Evolutionary conservation across 306 rosid genomes (phyloP), one percentile per base, ranked within the genome.

Genomic region (Inga oerstediana): DNA sequence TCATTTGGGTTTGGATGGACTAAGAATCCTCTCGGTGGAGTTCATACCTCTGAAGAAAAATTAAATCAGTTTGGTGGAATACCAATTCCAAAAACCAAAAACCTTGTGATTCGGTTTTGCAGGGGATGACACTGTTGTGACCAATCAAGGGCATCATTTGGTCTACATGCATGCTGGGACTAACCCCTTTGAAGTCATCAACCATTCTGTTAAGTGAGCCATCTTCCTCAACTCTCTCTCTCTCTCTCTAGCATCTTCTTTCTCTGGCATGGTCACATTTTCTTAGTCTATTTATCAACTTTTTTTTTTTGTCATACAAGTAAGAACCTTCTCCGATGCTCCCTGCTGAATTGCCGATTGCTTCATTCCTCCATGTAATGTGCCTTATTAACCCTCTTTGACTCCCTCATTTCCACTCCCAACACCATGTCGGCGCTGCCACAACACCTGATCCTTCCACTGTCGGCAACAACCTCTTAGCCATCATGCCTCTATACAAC

Each of bases 151-250:
- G 68, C 92, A 86, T 88, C 86, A 87, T 87, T 81, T 92, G 45
- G 89, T 96, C 19, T 97, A 91, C 90, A 83, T 97, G 92, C 99
- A 97, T 87, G 94, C 97, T 83, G 99, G 99, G 78, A 92, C 94
- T 19, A 88, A 94, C 85, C 98, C 99, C 61, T 97, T 94, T 88
- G 98, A 91, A 88, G 98, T 92, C 77, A 90, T 93, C 88, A 89
- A 77, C 82, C 94, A 97, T 72, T 92, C 97, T 72, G 95, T 94
- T 56, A 93, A 91, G 99, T 93, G 89, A 88, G 97, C 39, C 77
- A 69, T 75, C 27, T 68, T 62, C 35, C n/a, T 56, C 27, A 56
- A 56, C 22, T 8, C 30, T 27, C 30, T 27, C 30, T 27, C 27
- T 1, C 27, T 19, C n/a, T n/a, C 43, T 30, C 6, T 76, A 44